Conservation (phyloP, 148 eudicot species). For the Heliamphora exappendiculata region DNA sequence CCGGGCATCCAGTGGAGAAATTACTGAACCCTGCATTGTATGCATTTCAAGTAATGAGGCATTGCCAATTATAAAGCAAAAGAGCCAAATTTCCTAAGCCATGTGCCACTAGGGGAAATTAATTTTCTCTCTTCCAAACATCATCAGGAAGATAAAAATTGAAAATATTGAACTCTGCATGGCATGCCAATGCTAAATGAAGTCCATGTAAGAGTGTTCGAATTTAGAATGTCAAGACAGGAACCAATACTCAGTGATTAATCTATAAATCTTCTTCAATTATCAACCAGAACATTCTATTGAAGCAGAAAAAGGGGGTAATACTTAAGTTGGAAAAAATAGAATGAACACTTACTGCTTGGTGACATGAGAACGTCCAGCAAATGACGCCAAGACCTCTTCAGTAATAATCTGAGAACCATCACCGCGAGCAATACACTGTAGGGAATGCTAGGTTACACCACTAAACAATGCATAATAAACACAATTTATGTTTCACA, state of each 20-base stretch:
- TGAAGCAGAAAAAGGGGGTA: neutral
- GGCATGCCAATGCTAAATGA: neutral
- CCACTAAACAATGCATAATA: neutral
- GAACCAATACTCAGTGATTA: neutral
- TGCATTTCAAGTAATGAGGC: neutral
- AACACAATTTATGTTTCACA: neutral
- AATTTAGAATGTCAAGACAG: neutral
- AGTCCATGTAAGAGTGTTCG: neutral
- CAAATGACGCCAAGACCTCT: conserved; percentile 75
- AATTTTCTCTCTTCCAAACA: neutral
- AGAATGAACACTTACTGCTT: conserved; percentile 58
- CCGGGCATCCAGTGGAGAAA: neutral
- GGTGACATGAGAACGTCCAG: conserved; percentile 90
- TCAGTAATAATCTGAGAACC: conserved; percentile 67
- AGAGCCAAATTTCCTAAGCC: neutral
- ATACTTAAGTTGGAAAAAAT: neutral
- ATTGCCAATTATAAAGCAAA: too few species aligned
- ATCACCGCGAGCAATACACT: conserved; percentile 69
- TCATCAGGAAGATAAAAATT: neutral
- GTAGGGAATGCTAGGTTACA: neutral
- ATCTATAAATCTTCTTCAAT: neutral
- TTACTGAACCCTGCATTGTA: neutral
- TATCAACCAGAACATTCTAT: conserved; percentile 2
- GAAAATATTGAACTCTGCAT: neutral
- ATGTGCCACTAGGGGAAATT: neutral